Percentiles rank a stretch among this genome's conserved stretches.
phyloP scores from a whole-genome alignment of 176 grass and related monocot genomes.

The Juncus inflexus region DNA sequence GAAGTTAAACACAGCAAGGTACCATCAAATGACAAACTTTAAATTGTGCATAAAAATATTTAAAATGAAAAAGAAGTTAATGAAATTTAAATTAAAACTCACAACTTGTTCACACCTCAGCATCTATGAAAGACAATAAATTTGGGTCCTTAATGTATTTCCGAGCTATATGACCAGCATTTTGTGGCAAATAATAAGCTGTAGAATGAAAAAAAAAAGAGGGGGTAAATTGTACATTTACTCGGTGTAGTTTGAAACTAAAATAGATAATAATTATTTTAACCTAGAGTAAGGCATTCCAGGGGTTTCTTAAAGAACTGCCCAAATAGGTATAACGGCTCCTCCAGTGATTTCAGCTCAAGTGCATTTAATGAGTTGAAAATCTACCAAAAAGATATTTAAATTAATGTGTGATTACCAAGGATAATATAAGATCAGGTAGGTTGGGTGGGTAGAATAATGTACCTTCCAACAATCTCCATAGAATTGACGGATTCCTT shows the following conservation, averaged over 20 bases:
- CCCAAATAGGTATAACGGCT: constrained; percentile 81
- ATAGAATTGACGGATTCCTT: constrained; percentile 81
- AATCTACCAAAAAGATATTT: constrained; percentile 40
- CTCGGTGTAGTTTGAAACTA: background rate
- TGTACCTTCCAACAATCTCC: constrained; percentile 80
- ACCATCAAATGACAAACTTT: background rate
- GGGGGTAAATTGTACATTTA: background rate
- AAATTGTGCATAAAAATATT: constrained; percentile 5
- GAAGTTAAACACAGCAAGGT: constrained; percentile 76
- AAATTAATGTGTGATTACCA: background rate
- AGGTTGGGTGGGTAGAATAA: background rate
- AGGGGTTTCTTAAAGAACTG: constrained; percentile 94
- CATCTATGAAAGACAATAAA: constrained; percentile 96
- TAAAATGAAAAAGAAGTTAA: constrained; percentile 2
- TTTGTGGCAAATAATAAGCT: constrained; percentile 95
- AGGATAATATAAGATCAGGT: background rate
- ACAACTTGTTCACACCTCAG: constrained; percentile 70
- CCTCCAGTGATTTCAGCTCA: constrained; percentile 91
- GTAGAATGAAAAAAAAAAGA: constrained; percentile 28
- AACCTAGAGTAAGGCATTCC: constrained; percentile 91
- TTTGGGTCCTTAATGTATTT: constrained; percentile 93
- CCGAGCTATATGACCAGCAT: constrained; percentile 92
- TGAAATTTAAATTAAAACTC: constrained; percentile 37
- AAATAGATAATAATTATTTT: constrained; percentile 7
- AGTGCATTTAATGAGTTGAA: constrained; percentile 88